A percentile compares a stretch with the other conserved stretches of the same genome.
These are phyloP conservation scores for Anethum foeniculum DNA, from an alignment of 140 eudicot species.

Conservation along the genomic window DNA sequence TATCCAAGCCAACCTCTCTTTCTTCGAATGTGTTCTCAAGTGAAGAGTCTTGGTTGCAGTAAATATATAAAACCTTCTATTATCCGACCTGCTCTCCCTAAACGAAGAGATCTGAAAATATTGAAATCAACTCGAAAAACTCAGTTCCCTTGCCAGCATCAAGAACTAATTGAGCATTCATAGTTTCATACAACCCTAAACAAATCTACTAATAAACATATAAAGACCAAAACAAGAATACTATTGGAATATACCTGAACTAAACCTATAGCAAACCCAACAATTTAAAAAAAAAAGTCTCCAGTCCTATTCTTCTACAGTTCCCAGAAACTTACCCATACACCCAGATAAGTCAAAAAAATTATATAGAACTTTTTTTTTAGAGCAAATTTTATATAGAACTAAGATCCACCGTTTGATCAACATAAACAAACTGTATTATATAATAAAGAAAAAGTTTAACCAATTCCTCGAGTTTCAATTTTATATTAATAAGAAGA, in stretches of 20 bases:
- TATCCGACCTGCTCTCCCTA: slow-evolving; percentile 77
- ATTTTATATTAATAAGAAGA: neutral
- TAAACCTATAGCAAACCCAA: neutral
- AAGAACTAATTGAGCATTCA: neutral
- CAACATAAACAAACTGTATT: neutral
- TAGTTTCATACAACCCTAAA: neutral
- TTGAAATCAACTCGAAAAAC: neutral
- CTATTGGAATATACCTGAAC: neutral
- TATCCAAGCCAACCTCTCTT: slow-evolving; percentile 75
- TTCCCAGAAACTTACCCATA: neutral
- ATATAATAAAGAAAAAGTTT: neutral
- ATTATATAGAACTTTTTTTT: neutral
- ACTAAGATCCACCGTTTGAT: neutral
- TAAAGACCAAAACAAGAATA: neutral
- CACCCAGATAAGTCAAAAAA: neutral
- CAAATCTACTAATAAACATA: neutral
- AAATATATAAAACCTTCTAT: slow-evolving; percentile 64
- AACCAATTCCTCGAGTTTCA: neutral
- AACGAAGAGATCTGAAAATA: slow-evolving; percentile 58
- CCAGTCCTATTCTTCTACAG: neutral
- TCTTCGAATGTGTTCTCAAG: slow-evolving; percentile 47
- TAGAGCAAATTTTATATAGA: no score
- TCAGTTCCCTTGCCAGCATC: neutral
- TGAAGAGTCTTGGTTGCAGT: slow-evolving; percentile 91
- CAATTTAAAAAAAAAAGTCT: neutral